Evolutionary conservation across 1,139 yeast species (phyloP), one percentile per base, ranked within the genome.

Genomic region (Pneumocystis canis): DNA sequence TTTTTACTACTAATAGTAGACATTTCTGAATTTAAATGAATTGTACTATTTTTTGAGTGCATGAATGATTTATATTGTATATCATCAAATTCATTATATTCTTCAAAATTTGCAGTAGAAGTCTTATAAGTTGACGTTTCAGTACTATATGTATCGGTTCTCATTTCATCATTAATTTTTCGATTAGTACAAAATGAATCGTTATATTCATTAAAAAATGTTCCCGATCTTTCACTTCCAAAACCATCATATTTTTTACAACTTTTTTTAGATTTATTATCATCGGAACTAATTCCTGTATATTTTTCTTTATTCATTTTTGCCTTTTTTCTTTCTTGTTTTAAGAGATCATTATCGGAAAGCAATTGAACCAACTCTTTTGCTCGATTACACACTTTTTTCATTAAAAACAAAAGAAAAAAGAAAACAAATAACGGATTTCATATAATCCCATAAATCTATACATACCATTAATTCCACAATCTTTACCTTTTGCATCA

Each of bases 401-500:
- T n/a, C 25, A 2, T 39, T 9, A 32, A 32, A 32, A 32, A 32
- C 7, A 32, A 32, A 5, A 7, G 7, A 32, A 32, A 32, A 32
- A 32, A 32, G 7, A 7, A 32, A 1, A n/a, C 6, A 39, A 39
- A 39, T n/a, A 39, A 16, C 3, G n/a, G 3, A 14, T 11, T 14
- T 14, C 11, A 11, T 31, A 53, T 14, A 16, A 3, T 31, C 56
- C 56, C 9, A 9, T 4, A 16, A 16, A 14, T 3, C 4, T n/a
- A 54, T 32, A 6, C 35, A 7, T 2, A 59, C 60, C 60, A 73
- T 92, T 90, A 68, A 89, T 84, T 62, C 99, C 99, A 76, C 90
- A 97, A 74, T 92, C 99, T 70, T 92, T 83, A 56, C 97, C 97
- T 73, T 89, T 88, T 33, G 90, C 83, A 74, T 92, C 97, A 63